Conservation (phyloP, 2,329 filamentous ascomycete genomes). For the Didymella glomerata region DNA sequence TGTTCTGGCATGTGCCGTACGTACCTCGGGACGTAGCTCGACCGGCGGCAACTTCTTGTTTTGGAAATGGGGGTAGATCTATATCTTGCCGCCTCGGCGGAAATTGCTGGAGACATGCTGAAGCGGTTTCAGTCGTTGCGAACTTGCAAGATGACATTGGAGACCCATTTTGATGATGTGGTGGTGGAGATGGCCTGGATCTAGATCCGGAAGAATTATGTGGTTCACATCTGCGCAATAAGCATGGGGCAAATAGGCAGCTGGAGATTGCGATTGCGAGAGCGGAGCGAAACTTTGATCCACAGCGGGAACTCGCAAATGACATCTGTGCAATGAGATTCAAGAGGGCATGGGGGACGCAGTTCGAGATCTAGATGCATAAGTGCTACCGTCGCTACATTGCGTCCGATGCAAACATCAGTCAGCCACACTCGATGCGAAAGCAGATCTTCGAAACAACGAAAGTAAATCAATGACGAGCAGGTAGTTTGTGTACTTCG, state of each 20-base stretch:
- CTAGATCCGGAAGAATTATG: conserved; percentile 19
- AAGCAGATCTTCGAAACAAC: neutral
- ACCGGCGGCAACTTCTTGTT: conserved; percentile 11
- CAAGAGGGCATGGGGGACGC: neutral
- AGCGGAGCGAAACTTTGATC: neutral
- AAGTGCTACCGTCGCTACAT: neutral
- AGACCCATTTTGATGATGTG: neutral
- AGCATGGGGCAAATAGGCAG: neutral
- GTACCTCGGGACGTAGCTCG: neutral
- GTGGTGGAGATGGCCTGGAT: neutral
- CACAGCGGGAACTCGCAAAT: neutral
- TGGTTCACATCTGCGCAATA: neutral
- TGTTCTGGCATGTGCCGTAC: neutral
- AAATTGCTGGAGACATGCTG: conserved; percentile 12
- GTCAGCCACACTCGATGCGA: conserved; percentile 6
- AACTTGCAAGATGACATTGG: neutral
- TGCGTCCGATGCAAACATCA: neutral
- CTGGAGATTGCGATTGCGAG: neutral
- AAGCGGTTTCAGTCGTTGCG: neutral
- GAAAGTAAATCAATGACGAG: neutral
- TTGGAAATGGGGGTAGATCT: conserved; percentile 4
- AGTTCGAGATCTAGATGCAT: no score
- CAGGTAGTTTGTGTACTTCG: conserved; percentile 2
- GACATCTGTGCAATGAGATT: neutral
- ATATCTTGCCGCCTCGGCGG: conserved; percentile 9